These are phyloP conservation scores for Arxiozyma bovina DNA, from an alignment of 1,139 yeast species.

Conservation along the genomic window DNA sequence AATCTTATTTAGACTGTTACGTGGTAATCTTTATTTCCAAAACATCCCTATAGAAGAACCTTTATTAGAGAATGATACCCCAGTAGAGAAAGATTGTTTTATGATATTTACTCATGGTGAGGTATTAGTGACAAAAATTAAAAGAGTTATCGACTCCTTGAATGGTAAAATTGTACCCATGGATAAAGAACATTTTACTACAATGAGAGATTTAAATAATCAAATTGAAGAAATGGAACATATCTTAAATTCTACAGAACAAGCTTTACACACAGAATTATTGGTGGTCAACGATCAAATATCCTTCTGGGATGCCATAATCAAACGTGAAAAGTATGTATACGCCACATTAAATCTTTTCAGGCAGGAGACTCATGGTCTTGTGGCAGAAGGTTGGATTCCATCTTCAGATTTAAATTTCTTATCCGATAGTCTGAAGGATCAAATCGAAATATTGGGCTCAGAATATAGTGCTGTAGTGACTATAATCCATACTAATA, in stretches of 20 bases:
- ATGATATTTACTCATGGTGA: conserved; percentile 69
- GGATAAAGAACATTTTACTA: conserved; percentile 29
- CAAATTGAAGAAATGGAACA: conserved; percentile 51
- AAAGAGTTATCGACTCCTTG: conserved; percentile 53
- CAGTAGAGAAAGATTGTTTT: conserved; percentile 49
- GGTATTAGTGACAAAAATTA: conserved; percentile 45
- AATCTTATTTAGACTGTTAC: conserved; percentile 62
- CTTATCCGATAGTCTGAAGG: conserved; percentile 33
- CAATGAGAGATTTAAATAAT: conserved; percentile 36
- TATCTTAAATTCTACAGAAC: conserved; percentile 48
- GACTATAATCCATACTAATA: conserved; percentile 54
- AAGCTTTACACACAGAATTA: conserved; percentile 59
- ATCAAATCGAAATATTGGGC: conserved; percentile 31
- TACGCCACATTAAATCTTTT: conserved; percentile 59
- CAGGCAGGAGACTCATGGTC: conserved; percentile 55
- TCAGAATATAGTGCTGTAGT: conserved; percentile 54
- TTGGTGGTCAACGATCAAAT: conserved; percentile 59
- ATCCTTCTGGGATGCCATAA: conserved; percentile 58
- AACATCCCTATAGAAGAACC: conserved; percentile 50
- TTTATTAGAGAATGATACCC: conserved; percentile 33
- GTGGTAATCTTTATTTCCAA: conserved; percentile 64
- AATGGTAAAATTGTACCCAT: conserved; percentile 54
- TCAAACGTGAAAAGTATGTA: conserved; percentile 64
- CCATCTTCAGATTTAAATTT: conserved; percentile 47
- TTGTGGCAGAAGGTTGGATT: conserved; percentile 75